Evolutionary conservation across 305 asterid species (phyloP).

Genomic region (Andrographis paniculata): DNA sequence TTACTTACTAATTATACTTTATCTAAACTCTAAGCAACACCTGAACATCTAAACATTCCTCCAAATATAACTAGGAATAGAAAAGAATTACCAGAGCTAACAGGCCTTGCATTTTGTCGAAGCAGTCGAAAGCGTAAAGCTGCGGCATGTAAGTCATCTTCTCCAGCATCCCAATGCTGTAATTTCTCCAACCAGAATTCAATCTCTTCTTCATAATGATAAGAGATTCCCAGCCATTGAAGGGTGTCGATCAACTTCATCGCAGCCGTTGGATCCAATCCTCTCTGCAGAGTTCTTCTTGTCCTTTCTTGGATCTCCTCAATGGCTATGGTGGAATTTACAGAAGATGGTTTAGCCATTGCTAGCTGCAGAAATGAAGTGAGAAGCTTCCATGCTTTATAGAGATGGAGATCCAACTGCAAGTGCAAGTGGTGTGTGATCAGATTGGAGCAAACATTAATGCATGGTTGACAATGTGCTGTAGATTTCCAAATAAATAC

Average conservation of each 20-base stretch:
- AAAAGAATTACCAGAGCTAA: conserved; percentile 7
- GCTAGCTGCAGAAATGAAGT: too few relatives aligned
- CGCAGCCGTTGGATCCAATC: conserved; percentile 5
- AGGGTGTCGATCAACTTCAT: conserved; percentile 17
- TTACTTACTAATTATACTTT: too few relatives aligned
- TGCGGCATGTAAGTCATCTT: conserved; percentile 10
- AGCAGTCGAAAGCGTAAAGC: conserved; percentile 22
- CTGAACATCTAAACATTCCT: too few relatives aligned
- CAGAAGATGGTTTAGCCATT: too few relatives aligned
- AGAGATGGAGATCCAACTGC: too few relatives aligned
- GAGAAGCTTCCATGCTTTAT: too few relatives aligned
- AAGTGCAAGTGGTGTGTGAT: too few relatives aligned
- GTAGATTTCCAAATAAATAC: too few relatives aligned
- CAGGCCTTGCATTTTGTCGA: conserved; percentile 5
- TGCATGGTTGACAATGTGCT: too few relatives aligned
- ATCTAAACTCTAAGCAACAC: too few relatives aligned
- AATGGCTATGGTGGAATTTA: too few relatives aligned
- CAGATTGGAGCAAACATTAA: too few relatives aligned
- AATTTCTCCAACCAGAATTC: conserved; percentile 10
- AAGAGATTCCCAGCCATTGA: neutral
- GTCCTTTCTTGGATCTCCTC: conserved; percentile 6
- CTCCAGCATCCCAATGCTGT: neutral
- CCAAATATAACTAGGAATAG: neutral
- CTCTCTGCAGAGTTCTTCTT: neutral
- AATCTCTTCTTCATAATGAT: conserved; percentile 14